Conservation (phyloP, 495 filamentous ascomycete genomes). For the Xylaria sp. region DNA sequence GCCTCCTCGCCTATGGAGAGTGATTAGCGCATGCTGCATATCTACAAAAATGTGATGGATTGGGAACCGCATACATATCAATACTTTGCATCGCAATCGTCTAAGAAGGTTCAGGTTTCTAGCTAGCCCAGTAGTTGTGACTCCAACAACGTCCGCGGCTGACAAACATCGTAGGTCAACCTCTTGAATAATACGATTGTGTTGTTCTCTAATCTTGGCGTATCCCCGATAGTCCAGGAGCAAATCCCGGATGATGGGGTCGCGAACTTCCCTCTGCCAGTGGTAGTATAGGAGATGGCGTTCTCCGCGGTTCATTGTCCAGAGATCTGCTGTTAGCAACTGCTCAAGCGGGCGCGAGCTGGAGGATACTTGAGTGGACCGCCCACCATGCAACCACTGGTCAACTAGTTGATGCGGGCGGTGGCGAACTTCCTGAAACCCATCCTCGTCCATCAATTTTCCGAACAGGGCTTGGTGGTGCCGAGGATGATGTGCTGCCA, state of each 20-base stretch:
- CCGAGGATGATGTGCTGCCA: slow-evolving; percentile 10
- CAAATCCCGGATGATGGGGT: slow-evolving; percentile 45
- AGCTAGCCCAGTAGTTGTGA: slow-evolving; percentile 79
- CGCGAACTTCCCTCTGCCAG: slow-evolving; percentile 57
- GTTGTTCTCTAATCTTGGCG: slow-evolving; percentile 38
- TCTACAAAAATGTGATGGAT: background rate
- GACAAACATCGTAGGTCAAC: slow-evolving; percentile 59
- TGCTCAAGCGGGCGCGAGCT: slow-evolving; percentile 23
- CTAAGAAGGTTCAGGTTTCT: slow-evolving; percentile 67
- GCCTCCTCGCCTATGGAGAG: slow-evolving; percentile 65
- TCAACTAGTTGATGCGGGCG: slow-evolving; percentile 30
- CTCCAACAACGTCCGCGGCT: slow-evolving; percentile 69
- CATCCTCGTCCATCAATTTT: slow-evolving; percentile 33
- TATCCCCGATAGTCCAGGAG: slow-evolving; percentile 43
- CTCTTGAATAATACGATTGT: slow-evolving; percentile 53
- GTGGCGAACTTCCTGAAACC: slow-evolving; percentile 27
- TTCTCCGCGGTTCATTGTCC: slow-evolving; percentile 41
- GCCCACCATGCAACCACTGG: slow-evolving; percentile 30
- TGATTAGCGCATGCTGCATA: background rate
- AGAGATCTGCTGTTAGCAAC: slow-evolving; percentile 29
- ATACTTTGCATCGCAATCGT: slow-evolving; percentile 66
- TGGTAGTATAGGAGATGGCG: slow-evolving; percentile 43
- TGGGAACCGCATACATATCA: slow-evolving; percentile 56
- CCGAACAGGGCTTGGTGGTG: slow-evolving; percentile 43
- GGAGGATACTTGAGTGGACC: background rate